Base-by-base conservation (phyloP, 148 eudicot genomes). In the Linanthus parryae region DNA sequence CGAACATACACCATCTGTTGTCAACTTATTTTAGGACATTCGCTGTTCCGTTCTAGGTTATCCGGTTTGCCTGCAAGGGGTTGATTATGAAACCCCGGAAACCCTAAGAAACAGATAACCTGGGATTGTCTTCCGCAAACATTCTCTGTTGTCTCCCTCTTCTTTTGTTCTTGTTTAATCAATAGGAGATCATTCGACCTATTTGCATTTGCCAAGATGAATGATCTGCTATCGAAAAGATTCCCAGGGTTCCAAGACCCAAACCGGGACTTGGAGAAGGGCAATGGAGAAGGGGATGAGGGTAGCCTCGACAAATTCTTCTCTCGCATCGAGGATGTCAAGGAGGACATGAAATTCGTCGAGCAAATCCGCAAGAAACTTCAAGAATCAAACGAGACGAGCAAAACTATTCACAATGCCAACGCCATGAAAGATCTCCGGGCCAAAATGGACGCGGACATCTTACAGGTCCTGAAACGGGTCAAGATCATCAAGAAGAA, bases 321-420 rank as follows among this genome's bases (percentile, higher is more conserved):
- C 11, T 45, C 38, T 22, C 45, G 15, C 10, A 31, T 39, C 46
- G 46, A 54, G 57, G 29, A 38, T 16, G 46, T 54, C 46, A 54
- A 54, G 35, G 6, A 24, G 8, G 46, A 39, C 46, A 54, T 54
- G 46, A 54, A 26, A 38, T 15, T 14, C 34, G 46, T 38, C 23
- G 21, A 38, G 25, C 12, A 31, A 2, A 44, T 62, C 21, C 35
- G 53, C 66, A 34, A 14, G 36, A 52, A 27, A 25, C 35, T 62
- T 14, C 29, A 54, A 4, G 59, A 54, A 13, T 44, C 59, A 19
- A 62, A 44, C 8, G 66, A 54, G 17, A 46, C 44, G 45, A 33
- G 59, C 21, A 62, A 62, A 36, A 52, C 58, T 3, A 44, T 44
- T n/a, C 66, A 62, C 42, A 62, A 62, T 44, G 66, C 66, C 25